phyloP scores from a whole-genome alignment of 2,329 filamentous ascomycete species.

The Alternaria brassicicola region DNA sequence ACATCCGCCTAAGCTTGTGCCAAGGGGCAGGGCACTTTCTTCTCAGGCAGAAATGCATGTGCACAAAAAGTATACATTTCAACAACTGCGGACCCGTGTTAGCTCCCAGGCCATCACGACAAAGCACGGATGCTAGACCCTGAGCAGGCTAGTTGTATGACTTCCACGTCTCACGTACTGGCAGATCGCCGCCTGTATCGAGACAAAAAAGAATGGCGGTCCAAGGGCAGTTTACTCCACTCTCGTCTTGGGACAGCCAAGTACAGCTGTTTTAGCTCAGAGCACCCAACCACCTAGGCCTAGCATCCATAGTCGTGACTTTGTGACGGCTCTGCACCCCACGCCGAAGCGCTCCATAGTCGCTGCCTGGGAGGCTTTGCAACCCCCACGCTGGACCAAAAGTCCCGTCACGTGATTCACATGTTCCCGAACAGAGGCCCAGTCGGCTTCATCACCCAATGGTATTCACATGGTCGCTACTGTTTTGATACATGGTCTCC shows the following conservation, averaged over 20 bases:
- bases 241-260: background rate
- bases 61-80: slow-evolving; percentile 8
- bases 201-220: slow-evolving; percentile 1
- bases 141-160: background rate
- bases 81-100: slow-evolving; percentile 1
- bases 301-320: background rate
- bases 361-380: background rate
- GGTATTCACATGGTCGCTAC: slow-evolving; percentile 45
- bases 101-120: background rate
- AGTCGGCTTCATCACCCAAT: slow-evolving; percentile 33
- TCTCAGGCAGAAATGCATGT: background rate
- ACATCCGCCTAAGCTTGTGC: background rate
- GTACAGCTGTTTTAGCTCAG: background rate
- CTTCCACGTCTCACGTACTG: slow-evolving; percentile 1
- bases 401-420: slow-evolving; percentile 30
- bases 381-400: background rate
- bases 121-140: slow-evolving; percentile 1
- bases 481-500: slow-evolving; percentile 43
- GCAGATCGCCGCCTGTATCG: background rate
- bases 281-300: background rate
- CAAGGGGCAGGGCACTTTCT: slow-evolving; percentile 4
- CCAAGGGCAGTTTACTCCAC: background rate
- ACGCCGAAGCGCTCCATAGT: background rate
- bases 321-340: background rate
- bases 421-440: background rate